These are phyloP conservation scores for Fusarium algeriense DNA, from an alignment of 2,329 filamentous ascomycete genomes.

Conservation along the genomic window DNA sequence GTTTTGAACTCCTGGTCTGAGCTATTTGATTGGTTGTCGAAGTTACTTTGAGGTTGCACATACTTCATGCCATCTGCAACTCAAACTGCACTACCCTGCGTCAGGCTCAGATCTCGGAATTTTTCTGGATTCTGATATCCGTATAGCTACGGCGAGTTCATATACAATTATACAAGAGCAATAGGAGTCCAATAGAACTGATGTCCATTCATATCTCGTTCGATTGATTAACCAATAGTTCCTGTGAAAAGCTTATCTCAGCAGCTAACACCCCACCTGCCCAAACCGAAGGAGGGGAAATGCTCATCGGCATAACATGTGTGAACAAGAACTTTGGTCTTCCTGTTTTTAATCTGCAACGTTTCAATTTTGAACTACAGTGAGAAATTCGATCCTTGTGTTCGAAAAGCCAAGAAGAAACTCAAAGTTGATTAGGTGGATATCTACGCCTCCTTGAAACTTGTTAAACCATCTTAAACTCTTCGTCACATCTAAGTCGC, in stretches of 20 bases:
- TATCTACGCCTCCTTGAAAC: neutral
- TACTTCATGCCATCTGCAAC: conserved; percentile 24
- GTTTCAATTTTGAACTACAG: conserved; percentile 11
- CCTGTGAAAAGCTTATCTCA: conserved; percentile 42
- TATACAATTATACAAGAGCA: neutral
- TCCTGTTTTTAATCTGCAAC: conserved; percentile 9
- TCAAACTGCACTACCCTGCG: conserved; percentile 13
- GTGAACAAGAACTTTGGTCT: conserved; percentile 5
- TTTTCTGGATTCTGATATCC: neutral
- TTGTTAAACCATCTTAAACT: neutral
- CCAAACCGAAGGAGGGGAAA: conserved; percentile 45
- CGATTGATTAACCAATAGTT: conserved; percentile 1
- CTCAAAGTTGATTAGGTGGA: neutral
- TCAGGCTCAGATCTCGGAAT: conserved; percentile 5
- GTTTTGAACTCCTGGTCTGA: neutral
- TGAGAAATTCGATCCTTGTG: neutral
- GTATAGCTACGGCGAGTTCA: neutral
- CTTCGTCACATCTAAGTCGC: neutral
- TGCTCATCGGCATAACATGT: neutral
- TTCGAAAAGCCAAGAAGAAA: neutral
- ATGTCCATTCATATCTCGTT: neutral
- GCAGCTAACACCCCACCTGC: conserved; percentile 42
- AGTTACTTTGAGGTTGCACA: conserved; percentile 22
- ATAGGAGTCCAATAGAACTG: neutral
- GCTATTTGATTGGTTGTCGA: conserved; percentile 20